Percentiles rank a stretch among this genome's conserved stretches.
Conservation (phyloP, 345 rosid species). For the Xanthoceras sorbifolium region DNA sequence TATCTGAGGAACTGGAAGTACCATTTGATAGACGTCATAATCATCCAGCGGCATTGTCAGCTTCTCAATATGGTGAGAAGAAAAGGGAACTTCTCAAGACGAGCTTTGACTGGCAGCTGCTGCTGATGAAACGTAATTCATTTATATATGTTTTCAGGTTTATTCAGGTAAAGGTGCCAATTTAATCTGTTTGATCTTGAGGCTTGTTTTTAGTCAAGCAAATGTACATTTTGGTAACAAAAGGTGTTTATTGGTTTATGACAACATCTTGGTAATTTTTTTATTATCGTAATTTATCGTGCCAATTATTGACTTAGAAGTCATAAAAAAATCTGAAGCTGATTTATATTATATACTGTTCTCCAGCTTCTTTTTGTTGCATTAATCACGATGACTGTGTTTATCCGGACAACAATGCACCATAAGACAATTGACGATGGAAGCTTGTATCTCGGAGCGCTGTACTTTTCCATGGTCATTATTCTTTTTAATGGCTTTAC, state of each 20-base stretch:
- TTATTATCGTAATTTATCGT: not conserved
- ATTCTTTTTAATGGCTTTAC: conserved; percentile 97
- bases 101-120: conserved; percentile 80
- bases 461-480: conserved; percentile 97
- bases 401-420: conserved; percentile 83
- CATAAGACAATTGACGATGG: conserved; percentile 84
- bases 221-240: not conserved
- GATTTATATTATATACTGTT: conserved; percentile 26
- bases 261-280: conserved; percentile 8
- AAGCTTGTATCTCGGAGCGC: conserved; percentile 78
- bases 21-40: conserved; percentile 81
- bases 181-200: not conserved
- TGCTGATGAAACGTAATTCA: conserved; percentile 88
- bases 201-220: conserved; percentile 1
- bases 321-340: not conserved
- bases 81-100: conserved; percentile 74
- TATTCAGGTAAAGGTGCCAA: conserved; percentile 63
- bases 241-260: conserved; percentile 1
- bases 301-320: not conserved
- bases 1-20: conserved; percentile 57
- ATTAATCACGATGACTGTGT: conserved; percentile 92
- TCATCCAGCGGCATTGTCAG: conserved; percentile 95
- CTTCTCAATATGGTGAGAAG: conserved; percentile 67
- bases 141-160: conserved; percentile 93
- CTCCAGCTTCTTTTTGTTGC: conserved; percentile 93